These are phyloP conservation scores for Thuidium tamariscinum DNA, from an alignment of 225 moss, liverwort and hornwort species.

Conservation along the genomic window DNA sequence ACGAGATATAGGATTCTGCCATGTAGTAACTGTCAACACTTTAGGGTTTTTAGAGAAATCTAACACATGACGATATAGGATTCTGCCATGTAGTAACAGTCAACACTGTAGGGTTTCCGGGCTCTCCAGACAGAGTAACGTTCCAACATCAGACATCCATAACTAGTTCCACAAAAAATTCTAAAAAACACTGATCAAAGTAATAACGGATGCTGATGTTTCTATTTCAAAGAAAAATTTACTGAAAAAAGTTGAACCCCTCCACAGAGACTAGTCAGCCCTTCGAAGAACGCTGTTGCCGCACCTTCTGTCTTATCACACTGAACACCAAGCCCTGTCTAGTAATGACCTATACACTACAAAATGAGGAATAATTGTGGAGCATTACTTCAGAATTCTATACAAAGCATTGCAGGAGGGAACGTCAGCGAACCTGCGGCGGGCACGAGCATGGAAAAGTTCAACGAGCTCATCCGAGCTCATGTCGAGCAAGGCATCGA, in stretches of 20 bases:
- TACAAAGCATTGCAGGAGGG: background rate
- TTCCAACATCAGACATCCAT: background rate
- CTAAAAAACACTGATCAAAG: background rate
- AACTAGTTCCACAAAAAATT: background rate
- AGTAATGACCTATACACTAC: too few relatives aligned
- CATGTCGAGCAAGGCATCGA: conserved; percentile 7
- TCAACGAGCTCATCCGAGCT: conserved; percentile 8
- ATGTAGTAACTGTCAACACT: too few relatives aligned
- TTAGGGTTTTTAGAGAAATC: background rate
- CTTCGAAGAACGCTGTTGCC: too few relatives aligned
- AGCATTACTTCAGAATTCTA: background rate
- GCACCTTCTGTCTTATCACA: too few relatives aligned
- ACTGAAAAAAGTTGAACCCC: too few relatives aligned
- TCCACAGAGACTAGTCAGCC: too few relatives aligned
- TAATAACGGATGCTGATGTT: too few relatives aligned
- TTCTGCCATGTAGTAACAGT: background rate
- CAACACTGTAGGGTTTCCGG: too few relatives aligned
- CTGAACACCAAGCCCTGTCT: too few relatives aligned
- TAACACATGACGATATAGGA: background rate
- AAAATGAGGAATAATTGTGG: too few relatives aligned
- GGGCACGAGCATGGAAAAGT: background rate
- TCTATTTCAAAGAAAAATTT: background rate
- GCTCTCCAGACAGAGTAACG: too few relatives aligned
- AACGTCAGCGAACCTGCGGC: background rate
- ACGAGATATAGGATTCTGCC: background rate